Evolutionary conservation across 2,329 filamentous ascomycete genomes (phyloP), one percentile per base, ranked within the genome.

Genomic region (Fulvia fulva): DNA sequence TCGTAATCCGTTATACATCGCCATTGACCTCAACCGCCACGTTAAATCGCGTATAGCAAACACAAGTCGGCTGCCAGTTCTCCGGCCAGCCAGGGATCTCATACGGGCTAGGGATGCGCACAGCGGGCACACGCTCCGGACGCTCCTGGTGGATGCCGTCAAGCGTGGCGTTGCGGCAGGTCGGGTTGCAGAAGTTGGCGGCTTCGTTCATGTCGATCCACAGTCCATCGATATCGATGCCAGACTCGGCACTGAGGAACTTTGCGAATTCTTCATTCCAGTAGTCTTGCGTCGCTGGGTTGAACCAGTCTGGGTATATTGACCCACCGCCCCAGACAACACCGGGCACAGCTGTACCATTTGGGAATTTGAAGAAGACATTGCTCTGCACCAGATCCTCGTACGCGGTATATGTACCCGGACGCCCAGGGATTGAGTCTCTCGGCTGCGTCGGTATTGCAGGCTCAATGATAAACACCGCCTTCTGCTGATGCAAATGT

Each of bases 181-280:
- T 70, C 74, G 60, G 78, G 64, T 75, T 9, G 70, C 72, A 66
- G 73, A 87, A 89, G 28, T 80, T 85, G 21, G 77, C 76, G 0
- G 81, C 81, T 66, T 86, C 83, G 30, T 80, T 82, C 83, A 88
- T 84, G 65, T 90, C 88, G 63, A 90, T 89, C 87, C 69, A 71
- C 1, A 93, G 77, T 1, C 83, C 89, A 61, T 93, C 89, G 51
- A 93, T 87, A 63, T 92, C 83, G 16, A 93, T 79, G 26, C 89
- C 89, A 1, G 75, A 79, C 0, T 84, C 76, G 0, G 81, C 73
- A 59, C 80, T 73, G 74, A 92, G 91, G 75, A 90, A 90, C 0
- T 68, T 71, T 0, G 69, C 72, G 65, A 93, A 87, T 68, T 92
- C 82, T 4, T 79, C 78, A 63, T 84, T 85, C 89, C 89, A 93